These are phyloP conservation scores for Aspergillus avenaceus DNA, from an alignment of 495 filamentous ascomycete species.

Conservation along the genomic window DNA sequence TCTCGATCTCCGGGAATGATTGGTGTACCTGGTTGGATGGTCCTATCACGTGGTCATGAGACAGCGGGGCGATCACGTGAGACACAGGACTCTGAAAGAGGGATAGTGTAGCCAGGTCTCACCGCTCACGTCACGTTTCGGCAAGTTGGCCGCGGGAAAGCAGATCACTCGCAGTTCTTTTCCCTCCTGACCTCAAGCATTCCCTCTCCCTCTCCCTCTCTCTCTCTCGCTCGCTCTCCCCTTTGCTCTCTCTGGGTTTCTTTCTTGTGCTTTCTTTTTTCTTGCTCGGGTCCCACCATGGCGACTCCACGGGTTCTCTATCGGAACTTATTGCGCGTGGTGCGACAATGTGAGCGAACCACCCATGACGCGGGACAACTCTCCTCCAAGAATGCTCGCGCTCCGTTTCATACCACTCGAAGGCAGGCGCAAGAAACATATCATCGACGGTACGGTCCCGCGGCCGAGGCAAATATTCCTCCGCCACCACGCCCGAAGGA, in stretches of 20 bases:
- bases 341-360: conserved; percentile 34
- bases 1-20: too few relatives aligned
- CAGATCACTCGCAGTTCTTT: background rate
- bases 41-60: too few relatives aligned
- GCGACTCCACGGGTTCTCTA: conserved; percentile 66
- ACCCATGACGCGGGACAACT: conserved; percentile 27
- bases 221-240: conserved; percentile 7
- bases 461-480: conserved; percentile 42
- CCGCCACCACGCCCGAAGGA: conserved; percentile 31
- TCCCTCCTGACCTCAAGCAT: conserved; percentile 1
- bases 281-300: conserved; percentile 42
- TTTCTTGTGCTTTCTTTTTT: background rate
- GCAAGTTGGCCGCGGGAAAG: conserved; percentile 35
- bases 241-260: conserved; percentile 10
- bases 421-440: conserved; percentile 39
- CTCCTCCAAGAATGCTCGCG: conserved; percentile 15
- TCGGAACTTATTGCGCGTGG: conserved; percentile 57
- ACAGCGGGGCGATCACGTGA: too few relatives aligned
- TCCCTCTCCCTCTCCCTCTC: conserved; percentile 1
- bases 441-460: conserved; percentile 49
- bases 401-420: conserved; percentile 38
- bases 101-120: too few relatives aligned
- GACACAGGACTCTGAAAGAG: too few relatives aligned
- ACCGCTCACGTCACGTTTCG: conserved; percentile 28
- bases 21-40: too few relatives aligned